A percentile compares a stretch with the other conserved stretches of the same genome.
Conservation (phyloP, 306 rosid genomes). For the Mucuna pruriens region DNA sequence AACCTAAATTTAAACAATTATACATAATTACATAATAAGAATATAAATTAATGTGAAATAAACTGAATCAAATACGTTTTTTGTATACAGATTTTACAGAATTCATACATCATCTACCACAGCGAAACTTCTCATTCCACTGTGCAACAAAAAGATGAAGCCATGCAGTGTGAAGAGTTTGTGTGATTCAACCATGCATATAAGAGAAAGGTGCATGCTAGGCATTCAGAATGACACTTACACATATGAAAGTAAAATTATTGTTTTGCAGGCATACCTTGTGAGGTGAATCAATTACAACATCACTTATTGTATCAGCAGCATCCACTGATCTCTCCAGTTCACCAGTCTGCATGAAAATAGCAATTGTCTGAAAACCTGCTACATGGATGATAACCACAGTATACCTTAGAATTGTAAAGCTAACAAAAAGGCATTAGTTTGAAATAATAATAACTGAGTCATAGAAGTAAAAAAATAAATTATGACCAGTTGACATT, state of each 20-base stretch:
- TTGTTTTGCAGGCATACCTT: conserved; percentile 62
- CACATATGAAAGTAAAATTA: neutral
- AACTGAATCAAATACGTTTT: conserved; percentile 2
- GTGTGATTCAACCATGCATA: conserved; percentile 3
- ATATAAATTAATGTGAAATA: neutral
- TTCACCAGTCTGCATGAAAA: conserved; percentile 99
- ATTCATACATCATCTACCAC: neutral
- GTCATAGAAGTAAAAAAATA: conserved; percentile 30
- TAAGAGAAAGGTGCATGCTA: neutral
- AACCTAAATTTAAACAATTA: neutral
- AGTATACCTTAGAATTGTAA: conserved; percentile 85
- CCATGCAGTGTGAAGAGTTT: neutral
- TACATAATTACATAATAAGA: neutral
- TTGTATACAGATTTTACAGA: neutral
- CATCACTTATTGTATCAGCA: conserved; percentile 65
- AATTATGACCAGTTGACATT: conserved; percentile 33
- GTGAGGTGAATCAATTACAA: conserved; percentile 79
- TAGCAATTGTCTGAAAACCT: conserved; percentile 99
- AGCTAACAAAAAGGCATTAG: conserved; percentile 45
- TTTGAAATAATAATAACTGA: conserved; percentile 38
- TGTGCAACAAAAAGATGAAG: neutral
- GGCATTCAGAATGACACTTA: conserved; percentile 8
- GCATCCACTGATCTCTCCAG: conserved; percentile 64
- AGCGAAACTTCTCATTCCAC: conserved; percentile 16
- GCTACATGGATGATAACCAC: conserved; percentile 94